These are phyloP conservation scores for Brassica balearica DNA, from an alignment of 441 rosid genomes.

Conservation along the genomic window DNA sequence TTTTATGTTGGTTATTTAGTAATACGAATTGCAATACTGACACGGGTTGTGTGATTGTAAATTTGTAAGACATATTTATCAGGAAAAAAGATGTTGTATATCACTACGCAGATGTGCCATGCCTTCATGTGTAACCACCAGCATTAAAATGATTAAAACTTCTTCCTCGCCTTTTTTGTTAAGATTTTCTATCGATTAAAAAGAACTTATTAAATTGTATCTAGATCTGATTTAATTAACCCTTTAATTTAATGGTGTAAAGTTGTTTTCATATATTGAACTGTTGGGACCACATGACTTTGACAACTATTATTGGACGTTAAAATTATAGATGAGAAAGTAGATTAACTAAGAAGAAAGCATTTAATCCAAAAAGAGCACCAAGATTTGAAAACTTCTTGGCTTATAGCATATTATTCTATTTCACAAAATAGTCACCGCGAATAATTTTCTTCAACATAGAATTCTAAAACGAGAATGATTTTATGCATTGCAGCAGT, in stretches of 20 bases:
- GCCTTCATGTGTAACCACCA: slow-evolving; percentile 14
- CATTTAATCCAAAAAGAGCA: slow-evolving; percentile 29
- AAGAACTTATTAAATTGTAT: not conserved
- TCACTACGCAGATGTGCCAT: slow-evolving; percentile 1
- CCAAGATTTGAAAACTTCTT: slow-evolving; percentile 8
- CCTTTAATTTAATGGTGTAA: not conserved
- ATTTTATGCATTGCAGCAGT: not conserved
- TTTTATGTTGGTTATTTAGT: too few species aligned
- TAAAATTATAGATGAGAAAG: slow-evolving; percentile 31
- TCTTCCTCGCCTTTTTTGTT: not conserved
- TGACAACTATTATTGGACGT: slow-evolving; percentile 16
- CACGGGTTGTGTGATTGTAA: not conserved
- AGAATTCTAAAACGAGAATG: not conserved
- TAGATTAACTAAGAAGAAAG: slow-evolving; percentile 32
- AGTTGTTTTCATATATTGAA: slow-evolving; percentile 9
- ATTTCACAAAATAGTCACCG: slow-evolving; percentile 10
- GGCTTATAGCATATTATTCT: not conserved
- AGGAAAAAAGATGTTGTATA: not conserved
- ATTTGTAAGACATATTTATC: not conserved
- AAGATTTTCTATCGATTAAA: not conserved
- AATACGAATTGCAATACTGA: not conserved
- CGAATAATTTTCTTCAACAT: not conserved
- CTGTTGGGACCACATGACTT: slow-evolving; percentile 19
- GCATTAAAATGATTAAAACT: slow-evolving; percentile 5
- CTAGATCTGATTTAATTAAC: not conserved